phyloP scores from a whole-genome alignment of 2,329 filamentous ascomycete genomes.

The Cercospora sp. region DNA sequence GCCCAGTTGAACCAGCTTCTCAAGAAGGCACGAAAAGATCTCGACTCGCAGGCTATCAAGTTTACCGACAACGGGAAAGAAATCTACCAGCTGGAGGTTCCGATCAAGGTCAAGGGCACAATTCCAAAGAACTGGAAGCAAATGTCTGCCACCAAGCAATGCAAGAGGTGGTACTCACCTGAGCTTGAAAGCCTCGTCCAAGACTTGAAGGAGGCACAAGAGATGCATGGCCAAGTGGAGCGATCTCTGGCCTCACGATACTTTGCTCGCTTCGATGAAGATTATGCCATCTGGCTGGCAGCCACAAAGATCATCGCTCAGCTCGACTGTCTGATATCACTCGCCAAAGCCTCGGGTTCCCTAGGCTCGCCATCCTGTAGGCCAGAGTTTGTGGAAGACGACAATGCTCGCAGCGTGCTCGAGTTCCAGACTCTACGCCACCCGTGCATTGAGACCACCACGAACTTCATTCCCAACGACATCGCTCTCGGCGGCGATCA shows the following conservation, averaged over 20 bases:
- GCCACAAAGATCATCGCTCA: conserved; percentile 90
- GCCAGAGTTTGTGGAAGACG: conserved; percentile 80
- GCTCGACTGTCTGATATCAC: conserved; percentile 89
- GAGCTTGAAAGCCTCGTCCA: conserved; percentile 81
- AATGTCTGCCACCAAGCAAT: conserved; percentile 88
- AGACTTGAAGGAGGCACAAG: conserved; percentile 87
- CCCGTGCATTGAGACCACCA: conserved; percentile 86
- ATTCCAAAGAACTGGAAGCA: conserved; percentile 88
- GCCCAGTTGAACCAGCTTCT: conserved; percentile 70
- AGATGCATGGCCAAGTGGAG: conserved; percentile 86
- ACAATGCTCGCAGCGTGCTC: conserved; percentile 70
- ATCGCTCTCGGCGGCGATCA: conserved; percentile 78
- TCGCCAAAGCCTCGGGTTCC: conserved; percentile 82
- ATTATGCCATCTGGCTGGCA: conserved; percentile 81
- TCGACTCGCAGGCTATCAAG: conserved; percentile 66
- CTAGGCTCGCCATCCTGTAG: conserved; percentile 86
- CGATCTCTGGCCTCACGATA: conserved; percentile 83
- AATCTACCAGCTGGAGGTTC: conserved; percentile 91
- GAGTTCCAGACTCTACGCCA: conserved; percentile 91
- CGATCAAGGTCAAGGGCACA: conserved; percentile 70
- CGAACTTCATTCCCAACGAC: conserved; percentile 96
- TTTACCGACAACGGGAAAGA: conserved; percentile 84
- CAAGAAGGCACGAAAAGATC: conserved; percentile 66
- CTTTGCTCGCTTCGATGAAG: conserved; percentile 81
- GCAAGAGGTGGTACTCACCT: conserved; percentile 91